Evolutionary conservation across 441 rosid genomes (phyloP).

Genomic region (Pelargonium myrrhifolium): DNA sequence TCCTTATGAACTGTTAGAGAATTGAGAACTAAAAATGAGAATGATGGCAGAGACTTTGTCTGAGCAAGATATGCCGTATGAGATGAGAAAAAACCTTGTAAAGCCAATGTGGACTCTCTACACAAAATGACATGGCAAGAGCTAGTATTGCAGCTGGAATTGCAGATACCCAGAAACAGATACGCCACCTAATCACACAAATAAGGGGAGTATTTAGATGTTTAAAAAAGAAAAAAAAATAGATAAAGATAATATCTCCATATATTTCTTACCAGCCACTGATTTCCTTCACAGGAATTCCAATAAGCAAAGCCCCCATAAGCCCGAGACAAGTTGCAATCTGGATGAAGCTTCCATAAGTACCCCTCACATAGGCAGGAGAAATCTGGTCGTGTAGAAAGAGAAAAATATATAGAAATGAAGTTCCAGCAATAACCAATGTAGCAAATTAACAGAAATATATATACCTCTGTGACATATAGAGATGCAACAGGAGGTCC

Average conservation of each 20-base stretch:
- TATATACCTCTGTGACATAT: slow-evolving; percentile 79
- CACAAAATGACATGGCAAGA: slow-evolving; percentile 61
- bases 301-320: slow-evolving; percentile 63
- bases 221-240: not conserved
- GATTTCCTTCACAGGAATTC: slow-evolving; percentile 69
- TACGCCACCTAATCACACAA: slow-evolving; percentile 73
- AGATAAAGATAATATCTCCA: slow-evolving; percentile 4
- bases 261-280: slow-evolving; percentile 60
- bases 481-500: slow-evolving; percentile 89
- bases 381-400: slow-evolving; percentile 49
- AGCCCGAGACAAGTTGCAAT: slow-evolving; percentile 85
- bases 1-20: not conserved
- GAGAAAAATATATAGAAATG: slow-evolving; percentile 2
- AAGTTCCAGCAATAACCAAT: slow-evolving; percentile 7
- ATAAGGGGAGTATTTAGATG: not conserved
- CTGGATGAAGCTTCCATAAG: slow-evolving; percentile 89
- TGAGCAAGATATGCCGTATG: not conserved
- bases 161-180: slow-evolving; percentile 75
- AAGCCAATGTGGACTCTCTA: slow-evolving; percentile 95
- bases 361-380: slow-evolving; percentile 83
- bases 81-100: slow-evolving; percentile 48
- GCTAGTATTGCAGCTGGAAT: slow-evolving; percentile 80
- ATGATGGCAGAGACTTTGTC: not conserved
- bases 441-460: slow-evolving; percentile 6
- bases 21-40: too few species aligned